phyloP scores from a whole-genome alignment of 257 asterid species.

The Nemophila menziesii region DNA sequence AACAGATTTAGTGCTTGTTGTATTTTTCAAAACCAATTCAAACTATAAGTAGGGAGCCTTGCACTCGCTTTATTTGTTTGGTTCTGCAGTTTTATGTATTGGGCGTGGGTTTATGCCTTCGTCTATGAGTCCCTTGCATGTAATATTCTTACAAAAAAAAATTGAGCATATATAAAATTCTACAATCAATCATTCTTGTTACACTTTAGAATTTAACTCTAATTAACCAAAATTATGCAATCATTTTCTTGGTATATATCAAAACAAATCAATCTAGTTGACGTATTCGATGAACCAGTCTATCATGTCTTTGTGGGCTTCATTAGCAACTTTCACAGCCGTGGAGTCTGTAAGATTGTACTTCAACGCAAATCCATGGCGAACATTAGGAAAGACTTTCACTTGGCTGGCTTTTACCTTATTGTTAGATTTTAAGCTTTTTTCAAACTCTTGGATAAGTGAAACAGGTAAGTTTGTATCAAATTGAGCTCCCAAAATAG shows the following conservation, averaged over 20 bases:
- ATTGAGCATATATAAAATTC: too few relatives aligned
- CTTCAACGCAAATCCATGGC: conserved; percentile 54
- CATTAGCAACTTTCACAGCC: conserved; percentile 42
- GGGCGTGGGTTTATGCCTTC: too few relatives aligned
- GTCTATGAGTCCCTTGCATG: too few relatives aligned
- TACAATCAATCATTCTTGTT: too few relatives aligned
- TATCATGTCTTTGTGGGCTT: conserved; percentile 37
- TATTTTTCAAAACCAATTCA: too few relatives aligned
- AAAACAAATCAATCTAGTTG: not conserved
- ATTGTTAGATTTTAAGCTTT: conserved; percentile 28
- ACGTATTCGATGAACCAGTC: conserved; percentile 36
- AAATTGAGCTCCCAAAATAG: conserved; percentile 49
- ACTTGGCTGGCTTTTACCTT: conserved; percentile 32
- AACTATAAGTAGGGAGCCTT: too few relatives aligned
- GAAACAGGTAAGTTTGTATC: conserved; percentile 36
- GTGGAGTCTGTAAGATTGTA: conserved; percentile 29
- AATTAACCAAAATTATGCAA: too few relatives aligned
- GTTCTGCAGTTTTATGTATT: too few relatives aligned
- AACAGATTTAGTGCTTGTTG: too few relatives aligned
- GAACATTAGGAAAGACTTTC: conserved; percentile 35
- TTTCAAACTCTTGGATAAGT: conserved; percentile 34
- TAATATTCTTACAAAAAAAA: too few relatives aligned
- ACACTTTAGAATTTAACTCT: too few relatives aligned
- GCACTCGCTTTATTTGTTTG: too few relatives aligned
- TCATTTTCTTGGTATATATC: not conserved